phyloP scores from a whole-genome alignment of 192 early-diverging fungal genomes.

The Entomortierella lignicola region DNA sequence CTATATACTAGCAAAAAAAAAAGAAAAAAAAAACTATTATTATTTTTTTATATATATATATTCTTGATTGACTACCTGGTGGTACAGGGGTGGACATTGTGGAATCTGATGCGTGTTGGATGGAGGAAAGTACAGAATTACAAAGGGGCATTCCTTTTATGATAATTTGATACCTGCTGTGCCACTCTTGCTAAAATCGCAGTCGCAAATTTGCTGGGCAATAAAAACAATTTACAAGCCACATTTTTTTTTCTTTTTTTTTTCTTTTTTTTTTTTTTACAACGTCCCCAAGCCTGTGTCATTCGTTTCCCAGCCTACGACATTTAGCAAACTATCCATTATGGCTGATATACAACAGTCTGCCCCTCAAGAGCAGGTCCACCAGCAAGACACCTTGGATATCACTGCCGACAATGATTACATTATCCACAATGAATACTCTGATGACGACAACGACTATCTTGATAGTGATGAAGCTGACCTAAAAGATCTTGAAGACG shows the following conservation, averaged over 20 bases:
- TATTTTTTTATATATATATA: not conserved
- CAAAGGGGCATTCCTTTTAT: not conserved
- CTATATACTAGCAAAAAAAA: too few relatives aligned
- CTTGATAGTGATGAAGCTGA: conserved; percentile 55
- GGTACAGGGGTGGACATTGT: conserved; percentile 4
- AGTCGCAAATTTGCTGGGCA: not conserved
- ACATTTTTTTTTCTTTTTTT: conserved; percentile 15
- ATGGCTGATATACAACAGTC: not conserved
- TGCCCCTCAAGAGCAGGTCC: not conserved
- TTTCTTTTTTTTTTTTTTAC: not conserved
- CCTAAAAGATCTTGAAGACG: conserved; percentile 72
- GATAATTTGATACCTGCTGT: not conserved
- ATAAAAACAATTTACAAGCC: not conserved
- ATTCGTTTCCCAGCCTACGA: not conserved
- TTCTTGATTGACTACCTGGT: not conserved
- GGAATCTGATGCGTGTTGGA: not conserved
- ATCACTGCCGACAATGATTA: not conserved
- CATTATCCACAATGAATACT: not conserved
- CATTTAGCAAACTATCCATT: not conserved
- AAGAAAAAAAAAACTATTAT: too few relatives aligned
- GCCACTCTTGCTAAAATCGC: not conserved
- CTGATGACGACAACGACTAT: conserved; percentile 8
- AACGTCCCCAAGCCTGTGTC: too few relatives aligned
- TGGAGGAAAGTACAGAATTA: not conserved
- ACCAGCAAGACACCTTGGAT: not conserved